phyloP scores from a whole-genome alignment of 169 alveolate genomes.

The Theileria orientalis region DNA sequence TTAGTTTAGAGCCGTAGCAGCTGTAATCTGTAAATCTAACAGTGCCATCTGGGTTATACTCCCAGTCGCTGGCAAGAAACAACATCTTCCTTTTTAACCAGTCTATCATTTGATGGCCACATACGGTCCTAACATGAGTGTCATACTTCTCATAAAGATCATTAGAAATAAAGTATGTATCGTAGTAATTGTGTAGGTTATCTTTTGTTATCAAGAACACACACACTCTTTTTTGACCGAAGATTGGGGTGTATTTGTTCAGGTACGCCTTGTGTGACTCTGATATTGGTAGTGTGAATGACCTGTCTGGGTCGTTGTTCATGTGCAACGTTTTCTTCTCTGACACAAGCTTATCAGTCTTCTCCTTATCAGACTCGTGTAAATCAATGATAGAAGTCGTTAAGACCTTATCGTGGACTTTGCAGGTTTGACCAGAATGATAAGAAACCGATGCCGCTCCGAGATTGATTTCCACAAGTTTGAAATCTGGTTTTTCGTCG shows the following conservation, averaged over 20 bases:
- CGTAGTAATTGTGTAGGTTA: slow-evolving; percentile 40
- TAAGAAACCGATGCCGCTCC: slow-evolving; percentile 42
- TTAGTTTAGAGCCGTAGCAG: neutral
- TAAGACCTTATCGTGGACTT: slow-evolving; percentile 37
- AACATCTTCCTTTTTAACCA: slow-evolving; percentile 26
- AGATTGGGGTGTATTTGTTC: slow-evolving; percentile 15
- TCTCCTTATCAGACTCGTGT: neutral
- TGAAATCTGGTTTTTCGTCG: neutral
- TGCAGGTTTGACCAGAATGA: slow-evolving; percentile 22
- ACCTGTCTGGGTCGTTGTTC: slow-evolving; percentile 37
- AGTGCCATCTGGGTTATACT: neutral
- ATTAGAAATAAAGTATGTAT: slow-evolving; percentile 44
- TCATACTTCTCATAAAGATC: slow-evolving; percentile 36
- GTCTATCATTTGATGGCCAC: neutral
- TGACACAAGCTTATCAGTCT: neutral
- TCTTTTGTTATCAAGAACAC: slow-evolving; percentile 33
- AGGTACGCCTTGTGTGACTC: slow-evolving; percentile 39
- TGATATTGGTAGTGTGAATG: slow-evolving; percentile 35
- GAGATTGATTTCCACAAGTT: slow-evolving; percentile 50
- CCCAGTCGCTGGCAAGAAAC: slow-evolving; percentile 16
- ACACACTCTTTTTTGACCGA: slow-evolving; percentile 31
- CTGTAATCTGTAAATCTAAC: neutral
- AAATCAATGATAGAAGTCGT: neutral
- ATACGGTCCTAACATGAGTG: slow-evolving; percentile 31
- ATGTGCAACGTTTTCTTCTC: slow-evolving; percentile 16